Evolutionary conservation across 176 grass and related monocot genomes (phyloP), one percentile per base, ranked within the genome.

Genomic region (Elymus sibiricus): DNA sequence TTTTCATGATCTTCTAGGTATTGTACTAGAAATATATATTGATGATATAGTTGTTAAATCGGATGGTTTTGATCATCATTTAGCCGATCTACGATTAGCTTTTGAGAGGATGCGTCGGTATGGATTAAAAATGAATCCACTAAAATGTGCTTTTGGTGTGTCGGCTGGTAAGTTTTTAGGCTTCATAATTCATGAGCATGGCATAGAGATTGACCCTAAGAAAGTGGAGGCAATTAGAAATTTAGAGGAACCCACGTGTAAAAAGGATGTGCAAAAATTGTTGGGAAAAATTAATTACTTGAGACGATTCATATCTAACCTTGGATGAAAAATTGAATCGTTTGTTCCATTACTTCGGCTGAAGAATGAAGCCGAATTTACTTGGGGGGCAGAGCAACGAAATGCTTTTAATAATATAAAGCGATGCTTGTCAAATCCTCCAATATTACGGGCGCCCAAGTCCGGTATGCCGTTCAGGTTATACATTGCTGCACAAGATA

Each of bases 271-370:
- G 4, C 77, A 79, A 10, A 83, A 53, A 5, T 10, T 83, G 8
- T 25, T 85, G 9, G 58, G 42, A 0, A 83, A 83, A n/a, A 31
- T 83, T 9, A 83, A 83, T 44, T 83, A 83, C n/a, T 83, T 83
- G 35, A 83, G 51, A 61, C 32, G 53, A 31, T 74, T 83, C 68
- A 83, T 83, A 73, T 73, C 67, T 42, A 83, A 35, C 4, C 51
- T 74, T 42, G 66, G 51, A 61, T 65, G 65, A 0, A 82, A 71
- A 11, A 72, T 82, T 58, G 65, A 58, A 70, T 82, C 65, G 0
- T 82, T 82, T 71, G 29, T 71, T 38, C 80, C 66, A 1, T 21
- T 82, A 12, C 31, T 83, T 16, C 11, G 47, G 47, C 29, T 35
- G 4, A 35, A 35, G 3, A 35, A 35, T 35, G 34, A 35, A 3